Evolutionary conservation across 2,329 filamentous ascomycete genomes (phyloP).

Genomic region (Fusarium subglutinans): DNA sequence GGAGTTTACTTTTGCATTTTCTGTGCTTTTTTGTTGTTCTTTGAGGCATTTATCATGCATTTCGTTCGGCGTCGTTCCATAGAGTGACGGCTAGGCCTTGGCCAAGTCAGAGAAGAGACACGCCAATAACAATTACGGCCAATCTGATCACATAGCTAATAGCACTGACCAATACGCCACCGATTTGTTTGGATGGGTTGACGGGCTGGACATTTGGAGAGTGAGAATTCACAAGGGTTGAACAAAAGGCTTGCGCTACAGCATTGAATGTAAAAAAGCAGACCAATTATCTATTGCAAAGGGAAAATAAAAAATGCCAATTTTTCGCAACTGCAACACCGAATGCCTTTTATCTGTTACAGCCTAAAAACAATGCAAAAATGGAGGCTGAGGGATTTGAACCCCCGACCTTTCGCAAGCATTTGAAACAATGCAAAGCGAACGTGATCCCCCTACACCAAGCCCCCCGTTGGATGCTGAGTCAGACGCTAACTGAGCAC

Average conservation of each 20-base stretch:
- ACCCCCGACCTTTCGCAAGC: slow-evolving; percentile 16
- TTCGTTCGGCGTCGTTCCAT: background rate
- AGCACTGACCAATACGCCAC: fast-evolving
- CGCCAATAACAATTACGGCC: background rate
- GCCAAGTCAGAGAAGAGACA: background rate
- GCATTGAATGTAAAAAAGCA: fast-evolving
- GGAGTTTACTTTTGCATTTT: slow-evolving; percentile 1
- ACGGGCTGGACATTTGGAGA: background rate
- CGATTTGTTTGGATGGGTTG: fast-evolving
- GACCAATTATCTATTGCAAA: fast-evolving
- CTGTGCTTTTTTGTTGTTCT: background rate
- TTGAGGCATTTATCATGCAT: background rate
- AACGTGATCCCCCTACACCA: slow-evolving; percentile 19
- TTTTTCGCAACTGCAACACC: fast-evolving
- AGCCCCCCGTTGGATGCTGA: background rate
- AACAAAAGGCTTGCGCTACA: background rate
- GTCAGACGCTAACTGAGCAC: background rate
- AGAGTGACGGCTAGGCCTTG: background rate
- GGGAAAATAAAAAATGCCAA: too few species aligned
- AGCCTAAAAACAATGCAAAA: background rate
- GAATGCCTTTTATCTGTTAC: fast-evolving
- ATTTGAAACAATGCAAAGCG: slow-evolving; percentile 15
- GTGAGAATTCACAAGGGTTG: background rate
- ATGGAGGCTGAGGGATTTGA: slow-evolving; percentile 20
- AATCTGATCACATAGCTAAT: background rate